phyloP scores from a whole-genome alignment of 2,329 filamentous ascomycete species.

The Claviceps monticola region DNA sequence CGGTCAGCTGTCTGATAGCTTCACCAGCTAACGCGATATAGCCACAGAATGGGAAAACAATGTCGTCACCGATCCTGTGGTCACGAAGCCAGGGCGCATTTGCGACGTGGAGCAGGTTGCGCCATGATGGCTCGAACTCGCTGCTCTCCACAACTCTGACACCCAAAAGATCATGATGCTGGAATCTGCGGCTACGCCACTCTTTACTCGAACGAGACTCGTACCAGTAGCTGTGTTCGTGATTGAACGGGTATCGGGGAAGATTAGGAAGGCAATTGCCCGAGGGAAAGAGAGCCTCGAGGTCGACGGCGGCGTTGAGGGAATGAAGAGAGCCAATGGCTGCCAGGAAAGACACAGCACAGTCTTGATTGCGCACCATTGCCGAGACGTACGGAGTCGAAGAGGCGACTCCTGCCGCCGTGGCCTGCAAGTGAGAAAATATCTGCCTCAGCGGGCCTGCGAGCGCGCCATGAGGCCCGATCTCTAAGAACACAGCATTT shows the following conservation, averaged over 20 bases:
- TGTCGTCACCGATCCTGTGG: constrained; percentile 27
- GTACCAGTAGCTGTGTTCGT: constrained; percentile 5
- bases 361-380: constrained; percentile 5
- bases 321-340: constrained; percentile 6
- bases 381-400: constrained; percentile 3
- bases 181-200: constrained; percentile 2
- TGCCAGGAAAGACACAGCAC: constrained; percentile 2
- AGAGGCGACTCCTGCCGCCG: background rate
- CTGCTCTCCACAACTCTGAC: constrained; percentile 6
- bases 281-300: background rate
- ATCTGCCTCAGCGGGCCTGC: constrained; percentile 10
- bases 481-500: constrained; percentile 8
- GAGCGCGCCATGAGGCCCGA: constrained; percentile 12
- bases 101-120: constrained; percentile 10
- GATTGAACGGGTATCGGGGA: constrained; percentile 10
- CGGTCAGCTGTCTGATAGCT: constrained; percentile 10
- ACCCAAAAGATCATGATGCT: constrained; percentile 10
- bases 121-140: constrained; percentile 8
- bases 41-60: constrained; percentile 27
- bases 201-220: constrained; percentile 5
- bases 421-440: background rate
- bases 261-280: constrained; percentile 3
- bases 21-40: constrained; percentile 19
- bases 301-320: constrained; percentile 2
- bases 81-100: constrained; percentile 27